Conservation (phyloP, 108 stramenopile species). For the Aurantiochytrium sp. region DNA sequence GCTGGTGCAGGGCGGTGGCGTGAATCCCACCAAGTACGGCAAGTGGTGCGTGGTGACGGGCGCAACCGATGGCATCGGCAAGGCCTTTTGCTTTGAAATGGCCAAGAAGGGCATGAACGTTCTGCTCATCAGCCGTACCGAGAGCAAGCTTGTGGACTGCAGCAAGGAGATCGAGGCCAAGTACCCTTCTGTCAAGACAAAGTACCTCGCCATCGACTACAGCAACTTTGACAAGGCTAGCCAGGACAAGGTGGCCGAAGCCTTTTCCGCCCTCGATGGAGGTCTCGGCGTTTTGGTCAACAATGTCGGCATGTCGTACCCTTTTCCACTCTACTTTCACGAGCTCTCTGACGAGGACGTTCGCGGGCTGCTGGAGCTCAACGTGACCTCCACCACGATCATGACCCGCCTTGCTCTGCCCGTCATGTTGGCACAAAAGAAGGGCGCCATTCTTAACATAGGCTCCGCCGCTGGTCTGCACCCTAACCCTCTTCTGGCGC, state of each 20-base stretch:
- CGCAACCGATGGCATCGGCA: conserved; percentile 98
- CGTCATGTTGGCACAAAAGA: conserved; percentile 76
- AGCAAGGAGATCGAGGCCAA: conserved; percentile 71
- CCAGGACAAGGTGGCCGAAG: conserved; percentile 59
- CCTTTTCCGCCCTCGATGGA: conserved; percentile 41
- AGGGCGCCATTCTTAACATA: conserved; percentile 88
- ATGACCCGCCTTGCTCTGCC: conserved; percentile 90
- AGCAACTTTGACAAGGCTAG: conserved; percentile 79
- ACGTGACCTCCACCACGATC: conserved; percentile 84
- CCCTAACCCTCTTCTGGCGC: conserved; percentile 78
- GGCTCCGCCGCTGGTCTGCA: conserved; percentile 83
- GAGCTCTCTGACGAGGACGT: conserved; percentile 78
- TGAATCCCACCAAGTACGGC: conserved; percentile 79
- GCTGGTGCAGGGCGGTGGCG: conserved; percentile 63
- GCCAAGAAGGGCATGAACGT: conserved; percentile 89
- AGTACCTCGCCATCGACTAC: conserved; percentile 80
- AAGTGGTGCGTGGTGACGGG: conserved; percentile 97
- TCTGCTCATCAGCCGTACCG: conserved; percentile 86
- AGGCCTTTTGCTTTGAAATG: conserved; percentile 84
- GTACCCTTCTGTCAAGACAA: conserved; percentile 61
- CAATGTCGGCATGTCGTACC: conserved; percentile 96
- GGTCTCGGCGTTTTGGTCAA: conserved; percentile 85
- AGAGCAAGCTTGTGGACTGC: conserved; percentile 81
- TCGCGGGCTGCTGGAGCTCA: conserved; percentile 66
- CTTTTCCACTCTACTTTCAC: conserved; percentile 87